Base-by-base conservation (phyloP, 805 yeast species). In the Yarrowia osloensis region DNA sequence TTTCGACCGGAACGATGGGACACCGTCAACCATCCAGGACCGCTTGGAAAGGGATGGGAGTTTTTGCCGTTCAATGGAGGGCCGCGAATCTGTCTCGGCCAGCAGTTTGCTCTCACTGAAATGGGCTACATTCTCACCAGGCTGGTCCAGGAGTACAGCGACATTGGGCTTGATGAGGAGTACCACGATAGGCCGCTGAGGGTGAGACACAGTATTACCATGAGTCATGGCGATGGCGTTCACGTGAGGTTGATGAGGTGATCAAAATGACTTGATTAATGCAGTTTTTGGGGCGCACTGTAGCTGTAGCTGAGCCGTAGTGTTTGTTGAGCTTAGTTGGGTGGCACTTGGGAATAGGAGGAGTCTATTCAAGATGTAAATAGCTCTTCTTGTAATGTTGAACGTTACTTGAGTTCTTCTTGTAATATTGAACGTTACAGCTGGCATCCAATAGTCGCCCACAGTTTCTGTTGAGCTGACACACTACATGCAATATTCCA, bases 21-120 rank as follows among this genome's bases (percentile, higher is more conserved):
- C 31, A 77, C 78, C 68, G 68, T 70, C 35, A 74, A 81, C 7
- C 24, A n/a, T 13, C 42, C 65, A 5, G 55, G 55, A 29, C 55
- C 55, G 13, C 13, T 42, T 1, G 65, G 65, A 7, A 31, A 35
- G 15, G 65, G 65, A 4, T 83, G 85, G 85, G 82, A 80, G 26
- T 83, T 80, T 72, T 72, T 82, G 17, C 55, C 55, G 0, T 50
- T 50, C 28, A 50, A 50, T 15, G 55, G 55, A 5, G 55, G 55
- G 13, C 86, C 86, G 15, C 73, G 86, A 68, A 82, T 83, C 66
- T 83, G 86, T 72, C 74, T 83, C 63, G 86, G 86, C 39, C 86
- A 83, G 75, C 86, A 83, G 73, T 82, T 82, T 74, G 86, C 86
- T 4, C 78, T 83, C 24, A 82, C 85, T 19, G 85, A 83, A 73